Conservation (phyloP, 257 asterid genomes). For the Verbascum thapsus region DNA sequence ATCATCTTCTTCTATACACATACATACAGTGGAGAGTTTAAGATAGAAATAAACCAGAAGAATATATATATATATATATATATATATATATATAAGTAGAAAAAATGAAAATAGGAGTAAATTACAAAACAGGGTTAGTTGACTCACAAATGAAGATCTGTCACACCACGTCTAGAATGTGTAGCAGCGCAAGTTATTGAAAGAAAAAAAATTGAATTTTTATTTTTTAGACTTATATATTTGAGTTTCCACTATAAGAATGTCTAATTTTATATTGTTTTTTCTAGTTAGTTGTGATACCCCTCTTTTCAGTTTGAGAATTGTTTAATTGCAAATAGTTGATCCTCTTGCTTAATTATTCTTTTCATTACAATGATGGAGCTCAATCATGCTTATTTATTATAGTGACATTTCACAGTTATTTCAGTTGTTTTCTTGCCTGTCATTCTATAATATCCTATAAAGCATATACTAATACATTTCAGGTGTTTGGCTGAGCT, state of each 20-base stretch:
- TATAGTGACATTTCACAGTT: not conserved
- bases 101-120: conserved; percentile 35
- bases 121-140: conserved; percentile 42
- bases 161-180: conserved; percentile 55
- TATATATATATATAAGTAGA: no score
- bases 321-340: conserved; percentile 26
- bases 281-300: conserved; percentile 41
- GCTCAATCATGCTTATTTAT: not conserved
- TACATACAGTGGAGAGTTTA: not conserved
- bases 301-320: conserved; percentile 34
- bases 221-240: conserved; percentile 21
- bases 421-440: no score
- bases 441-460: not conserved
- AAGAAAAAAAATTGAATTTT: not conserved
- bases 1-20: conserved; percentile 33
- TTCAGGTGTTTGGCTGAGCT: no score
- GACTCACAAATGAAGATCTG: conserved; percentile 45
- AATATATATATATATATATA: no score
- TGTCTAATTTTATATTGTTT: conserved; percentile 20
- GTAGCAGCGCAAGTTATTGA: no score
- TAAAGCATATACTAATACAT: no score
- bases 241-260: conserved; percentile 34
- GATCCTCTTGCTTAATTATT: no score
- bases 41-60: conserved; percentile 16
- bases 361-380: conserved; percentile 25